Conservation (phyloP, 2,329 filamentous ascomycete species). For the Neurospora crassa region DNA sequence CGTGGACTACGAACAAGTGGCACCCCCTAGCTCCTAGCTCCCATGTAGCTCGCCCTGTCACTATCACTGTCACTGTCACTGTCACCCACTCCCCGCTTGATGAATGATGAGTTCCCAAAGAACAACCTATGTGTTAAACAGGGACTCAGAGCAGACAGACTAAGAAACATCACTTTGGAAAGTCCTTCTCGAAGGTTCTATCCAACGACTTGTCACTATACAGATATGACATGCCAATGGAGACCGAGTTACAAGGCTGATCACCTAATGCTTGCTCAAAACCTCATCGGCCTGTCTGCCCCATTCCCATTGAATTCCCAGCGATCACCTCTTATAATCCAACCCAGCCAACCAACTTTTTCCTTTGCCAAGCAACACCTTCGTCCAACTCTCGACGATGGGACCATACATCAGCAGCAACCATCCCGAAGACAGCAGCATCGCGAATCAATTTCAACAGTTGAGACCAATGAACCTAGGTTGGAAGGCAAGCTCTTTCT, state of each 20-base stretch:
- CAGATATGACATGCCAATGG: not conserved
- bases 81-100: not conserved
- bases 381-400: not conserved
- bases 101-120: not conserved
- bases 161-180: not conserved
- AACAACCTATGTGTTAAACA: not conserved
- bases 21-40: not conserved
- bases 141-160: not conserved
- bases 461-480: not conserved
- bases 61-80: not conserved
- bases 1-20: not conserved
- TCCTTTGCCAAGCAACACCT: not conserved
- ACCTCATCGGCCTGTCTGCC: not conserved
- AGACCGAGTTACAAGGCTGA: not conserved
- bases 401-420: not conserved
- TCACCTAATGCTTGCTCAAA: not conserved
- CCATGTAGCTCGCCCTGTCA: not conserved
- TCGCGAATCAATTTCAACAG: not conserved
- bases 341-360: not conserved
- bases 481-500: not conserved
- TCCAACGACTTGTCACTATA: not conserved
- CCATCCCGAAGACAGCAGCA: not conserved
- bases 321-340: not conserved
- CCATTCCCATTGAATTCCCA: not conserved
- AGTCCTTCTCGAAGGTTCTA: not conserved